phyloP scores from a whole-genome alignment of 164 flowering plant species.

The Dillenia turbinata region DNA sequence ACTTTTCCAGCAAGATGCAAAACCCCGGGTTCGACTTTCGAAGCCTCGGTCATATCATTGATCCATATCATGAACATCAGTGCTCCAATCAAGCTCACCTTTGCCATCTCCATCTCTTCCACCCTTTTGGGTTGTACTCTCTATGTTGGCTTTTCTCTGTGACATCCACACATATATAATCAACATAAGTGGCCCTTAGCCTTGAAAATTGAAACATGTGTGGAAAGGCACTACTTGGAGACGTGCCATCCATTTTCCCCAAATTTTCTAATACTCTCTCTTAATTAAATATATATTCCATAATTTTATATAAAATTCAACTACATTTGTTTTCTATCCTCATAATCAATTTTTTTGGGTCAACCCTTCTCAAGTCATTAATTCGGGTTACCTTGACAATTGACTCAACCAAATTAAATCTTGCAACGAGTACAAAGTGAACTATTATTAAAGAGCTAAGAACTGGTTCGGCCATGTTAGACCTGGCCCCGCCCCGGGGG shows the following conservation, averaged over 20 bases:
- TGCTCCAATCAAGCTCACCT: conserved; percentile 12
- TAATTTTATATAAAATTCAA: no score
- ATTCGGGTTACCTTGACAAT: no score
- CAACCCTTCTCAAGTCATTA: no score
- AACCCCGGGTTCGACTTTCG: conserved; percentile 17
- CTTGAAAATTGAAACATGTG: neutral
- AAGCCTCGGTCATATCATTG: conserved; percentile 10
- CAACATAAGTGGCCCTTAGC: neutral
- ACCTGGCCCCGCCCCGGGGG: no score
- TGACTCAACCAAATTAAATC: no score
- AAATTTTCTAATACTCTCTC: no score
- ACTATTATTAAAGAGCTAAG: no score
- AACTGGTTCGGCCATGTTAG: no score
- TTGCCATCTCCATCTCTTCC: conserved; percentile 14
- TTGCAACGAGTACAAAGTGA: no score
- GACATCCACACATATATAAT: neutral
- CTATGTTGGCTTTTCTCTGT: neutral
- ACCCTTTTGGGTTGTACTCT: conserved; percentile 14
- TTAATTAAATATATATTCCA: no score
- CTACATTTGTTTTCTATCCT: no score
- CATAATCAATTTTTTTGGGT: no score
- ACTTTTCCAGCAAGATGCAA: conserved; percentile 66
- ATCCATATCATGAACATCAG: conserved; percentile 18
- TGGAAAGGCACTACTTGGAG: neutral
- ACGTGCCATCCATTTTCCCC: neutral